Evolutionary conservation across 129 eudicot species (phyloP), one percentile per base, ranked within the genome.

Genomic region (Scalesia atractyloides): DNA sequence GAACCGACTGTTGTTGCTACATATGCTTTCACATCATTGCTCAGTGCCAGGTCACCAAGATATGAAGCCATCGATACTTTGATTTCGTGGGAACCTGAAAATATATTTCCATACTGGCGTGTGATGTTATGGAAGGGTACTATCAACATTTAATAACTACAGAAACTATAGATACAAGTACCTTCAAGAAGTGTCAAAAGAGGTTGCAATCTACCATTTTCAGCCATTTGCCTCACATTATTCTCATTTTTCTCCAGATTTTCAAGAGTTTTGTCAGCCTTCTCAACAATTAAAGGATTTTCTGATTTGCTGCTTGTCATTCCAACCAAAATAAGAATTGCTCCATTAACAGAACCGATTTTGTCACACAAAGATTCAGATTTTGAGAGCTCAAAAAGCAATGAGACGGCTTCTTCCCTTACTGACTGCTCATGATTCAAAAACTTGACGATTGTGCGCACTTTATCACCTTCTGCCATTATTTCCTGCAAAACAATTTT

Each of bases 291-390:
- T 57, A 78, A 66, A 68, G 81, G 59, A 73, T 89, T 87, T 75
- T 89, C 97, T 12, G 98, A 85, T 66, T 85, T 84, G 86, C 98
- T 93, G 87, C 98, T 89, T 48, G 97, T 85, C 97, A 93, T 87
- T 66, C 96, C 97, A 26, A 89, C 89, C 69, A 93, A 81, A 8
- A 93, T 82, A 26, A 93, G 91, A 64, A 93, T 87, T 58, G 97
- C 97, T 62, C 98, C 98, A 76, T 76, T 87, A 12, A 87, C 83
- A 41, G 97, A 86, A 50, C 98, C 97, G 8, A 93, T 87, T 80
- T 93, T 93, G 67, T 87, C 98, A 68, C 87, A 87, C 41, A 93
- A 73, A 51, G 46, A 39, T 73, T 85, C 85, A 0, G 97, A 93
- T 71, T 84, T 87, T 39, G 98, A 93, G 50, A 93, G 98, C 84